Conservation (phyloP, 768 basidiomycete genomes). For the Psilocybe azurescens region DNA sequence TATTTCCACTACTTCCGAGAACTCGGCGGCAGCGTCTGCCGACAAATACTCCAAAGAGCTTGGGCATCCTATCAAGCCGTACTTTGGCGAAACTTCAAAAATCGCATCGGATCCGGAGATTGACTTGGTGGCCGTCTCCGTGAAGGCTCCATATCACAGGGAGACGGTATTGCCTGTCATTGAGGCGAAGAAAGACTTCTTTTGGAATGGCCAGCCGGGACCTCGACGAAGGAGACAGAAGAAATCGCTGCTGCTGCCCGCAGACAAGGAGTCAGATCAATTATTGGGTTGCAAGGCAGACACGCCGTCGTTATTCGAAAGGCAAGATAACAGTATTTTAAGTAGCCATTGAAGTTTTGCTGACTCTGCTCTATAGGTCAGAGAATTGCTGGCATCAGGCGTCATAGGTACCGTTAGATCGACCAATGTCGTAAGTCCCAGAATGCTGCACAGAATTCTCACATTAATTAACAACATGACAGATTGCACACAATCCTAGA, state of each 20-base stretch:
- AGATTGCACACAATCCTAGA: neutral
- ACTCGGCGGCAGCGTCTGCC: conserved; percentile 34
- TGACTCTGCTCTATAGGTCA: neutral
- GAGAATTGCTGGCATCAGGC: conserved; percentile 1
- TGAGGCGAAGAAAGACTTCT: conserved; percentile 42
- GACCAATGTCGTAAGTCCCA: conserved; percentile 3
- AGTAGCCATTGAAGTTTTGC: neutral
- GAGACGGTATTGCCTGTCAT: conserved; percentile 35
- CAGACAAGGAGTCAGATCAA: conserved; percentile 31
- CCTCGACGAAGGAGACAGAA: conserved; percentile 31
- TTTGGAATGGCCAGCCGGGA: conserved; percentile 47
- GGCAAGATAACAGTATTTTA: conserved; percentile 23
- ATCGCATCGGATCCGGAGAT: conserved; percentile 42
- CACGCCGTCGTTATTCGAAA: conserved; percentile 27
- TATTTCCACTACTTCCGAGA: conserved; percentile 36
- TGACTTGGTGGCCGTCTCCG: conserved; percentile 40
- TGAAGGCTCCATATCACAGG: conserved; percentile 36
- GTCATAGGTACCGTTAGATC: conserved; percentile 6
- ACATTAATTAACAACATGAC: neutral
- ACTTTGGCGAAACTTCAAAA: conserved; percentile 33
- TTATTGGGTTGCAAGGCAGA: conserved; percentile 31
- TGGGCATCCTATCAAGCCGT: conserved; percentile 36
- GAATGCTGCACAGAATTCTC: no score
- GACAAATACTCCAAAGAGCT: conserved; percentile 32
- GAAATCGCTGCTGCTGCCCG: conserved; percentile 38